Evolutionary conservation across 2,329 filamentous ascomycete genomes (phyloP).

Genomic region (Pseudogymnoascus sp.): DNA sequence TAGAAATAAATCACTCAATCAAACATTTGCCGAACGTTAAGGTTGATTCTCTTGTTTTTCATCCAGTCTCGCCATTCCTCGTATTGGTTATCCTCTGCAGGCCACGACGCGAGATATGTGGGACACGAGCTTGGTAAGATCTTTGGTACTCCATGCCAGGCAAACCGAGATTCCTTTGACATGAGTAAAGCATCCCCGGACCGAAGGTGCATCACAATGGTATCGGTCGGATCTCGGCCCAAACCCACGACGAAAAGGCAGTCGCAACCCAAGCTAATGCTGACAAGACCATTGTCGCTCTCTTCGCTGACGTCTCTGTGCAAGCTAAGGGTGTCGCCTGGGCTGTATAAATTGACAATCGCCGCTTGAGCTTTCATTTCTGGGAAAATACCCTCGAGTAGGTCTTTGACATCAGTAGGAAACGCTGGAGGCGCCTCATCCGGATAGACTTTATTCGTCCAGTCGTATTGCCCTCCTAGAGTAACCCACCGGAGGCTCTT

Average conservation of each 20-base stretch:
- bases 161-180: slow-evolving; percentile 72
- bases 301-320: slow-evolving; percentile 92
- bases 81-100: slow-evolving; percentile 37
- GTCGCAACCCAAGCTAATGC: slow-evolving; percentile 84
- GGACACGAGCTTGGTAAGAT: slow-evolving; percentile 77
- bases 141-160: slow-evolving; percentile 93
- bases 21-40: slow-evolving; percentile 88
- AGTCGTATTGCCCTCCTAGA: slow-evolving; percentile 92
- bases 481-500: slow-evolving; percentile 90
- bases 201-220: slow-evolving; percentile 57
- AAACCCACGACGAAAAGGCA: slow-evolving; percentile 79
- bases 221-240: slow-evolving; percentile 14
- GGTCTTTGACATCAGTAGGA: slow-evolving; percentile 61
- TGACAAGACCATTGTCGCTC: slow-evolving; percentile 70
- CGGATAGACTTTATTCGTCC: slow-evolving; percentile 82
- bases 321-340: slow-evolving; percentile 83
- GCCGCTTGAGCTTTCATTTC: slow-evolving; percentile 76
- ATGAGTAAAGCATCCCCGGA: slow-evolving; percentile 92
- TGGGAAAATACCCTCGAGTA: slow-evolving; percentile 67
- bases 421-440: slow-evolving; percentile 60
- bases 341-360: slow-evolving; percentile 88
- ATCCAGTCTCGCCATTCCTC: slow-evolving; percentile 81
- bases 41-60: slow-evolving; percentile 75
- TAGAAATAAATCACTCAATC: slow-evolving; percentile 30
- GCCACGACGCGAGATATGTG: slow-evolving; percentile 67